These are phyloP conservation scores for Pseudomonodictys pantanalensis DNA, from an alignment of 495 filamentous ascomycete species.

Conservation along the genomic window DNA sequence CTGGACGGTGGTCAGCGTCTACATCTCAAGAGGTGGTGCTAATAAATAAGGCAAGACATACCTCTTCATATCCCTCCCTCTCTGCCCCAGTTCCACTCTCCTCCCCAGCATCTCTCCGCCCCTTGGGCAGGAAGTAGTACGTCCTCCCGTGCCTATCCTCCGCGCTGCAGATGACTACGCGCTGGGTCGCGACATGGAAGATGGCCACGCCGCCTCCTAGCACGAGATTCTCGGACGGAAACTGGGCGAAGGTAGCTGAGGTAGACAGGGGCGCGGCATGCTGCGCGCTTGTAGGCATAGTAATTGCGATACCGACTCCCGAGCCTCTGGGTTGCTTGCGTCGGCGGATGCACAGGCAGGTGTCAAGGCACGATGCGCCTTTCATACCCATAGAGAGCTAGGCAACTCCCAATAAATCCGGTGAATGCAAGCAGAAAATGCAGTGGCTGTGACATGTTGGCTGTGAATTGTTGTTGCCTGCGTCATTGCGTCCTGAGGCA, in stretches of 20 bases:
- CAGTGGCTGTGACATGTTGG: too few relatives aligned
- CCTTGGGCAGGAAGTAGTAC: constrained; percentile 52
- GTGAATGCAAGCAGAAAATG: too few relatives aligned
- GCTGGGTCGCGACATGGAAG: constrained; percentile 46
- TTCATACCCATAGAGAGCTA: too few relatives aligned
- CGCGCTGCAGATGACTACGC: constrained; percentile 46
- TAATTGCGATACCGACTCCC: neutral
- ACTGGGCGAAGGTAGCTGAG: constrained; percentile 7
- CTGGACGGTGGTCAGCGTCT: constrained; percentile 17
- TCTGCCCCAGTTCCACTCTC: constrained; percentile 41
- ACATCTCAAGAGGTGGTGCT: neutral
- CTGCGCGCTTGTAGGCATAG: neutral
- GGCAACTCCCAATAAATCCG: too few relatives aligned
- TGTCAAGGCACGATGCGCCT: too few relatives aligned
- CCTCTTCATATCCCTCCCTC: constrained; percentile 51
- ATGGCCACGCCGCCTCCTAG: constrained; percentile 44
- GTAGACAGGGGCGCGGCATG: neutral
- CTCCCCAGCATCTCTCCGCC: constrained; percentile 47
- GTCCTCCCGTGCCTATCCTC: constrained; percentile 38
- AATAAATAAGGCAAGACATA: constrained; percentile 6
- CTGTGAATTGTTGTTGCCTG: too few relatives aligned
- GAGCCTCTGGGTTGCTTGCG: too few relatives aligned
- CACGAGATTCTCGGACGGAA: constrained; percentile 24
- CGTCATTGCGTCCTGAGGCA: too few relatives aligned
- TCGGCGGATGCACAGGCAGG: too few relatives aligned